Base-by-base conservation (phyloP, 108 stramenopile species). In the Stephanodiscus minutulus region DNA sequence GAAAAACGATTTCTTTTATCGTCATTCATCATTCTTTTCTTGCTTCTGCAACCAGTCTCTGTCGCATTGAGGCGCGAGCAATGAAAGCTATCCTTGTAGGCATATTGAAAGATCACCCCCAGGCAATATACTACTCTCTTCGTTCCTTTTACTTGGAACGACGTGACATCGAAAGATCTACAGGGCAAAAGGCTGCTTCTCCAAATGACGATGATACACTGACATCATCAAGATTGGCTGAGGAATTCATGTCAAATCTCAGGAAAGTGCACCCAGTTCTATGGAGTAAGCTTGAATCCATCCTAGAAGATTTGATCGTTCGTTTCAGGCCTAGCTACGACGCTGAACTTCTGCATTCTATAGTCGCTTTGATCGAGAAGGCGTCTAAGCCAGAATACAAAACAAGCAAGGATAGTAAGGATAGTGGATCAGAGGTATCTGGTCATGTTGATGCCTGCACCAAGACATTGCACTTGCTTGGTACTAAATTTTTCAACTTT, bases 241-340 rank as follows among this genome's bases (percentile, higher is more conserved):
- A 95, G 61, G 91, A 92, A 49, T 72, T 97, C 52, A 92, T 97
- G 95, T 88, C 90, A 2, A 82, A 72, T 33, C 77, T 97, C 5
- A 73, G 97, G 29, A 86, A 91, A 44, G 74, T 85, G 0, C 97
- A 97, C 68, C 88, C 94, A 31, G 86, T 87, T 7, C 79, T 97
- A 36, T 96, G 94, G 85, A 87, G 80, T 68, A 82, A 84, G n/a
- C 82, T 97, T 58, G 97, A 98, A 74, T 76, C 87, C 9, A 94
- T 98, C 41, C 75, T 98, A 47, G 96, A 98, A 64, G 94, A 98
- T 66, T 66, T 96, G 52, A 96, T 96, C 64, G 86, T 94, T 6
- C 91, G 91, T 53, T 96, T 96, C 59, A 85, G 95, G 27, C 93
- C 94, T 24, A 92, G 88, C 28, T 91, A 89, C 54, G 96, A 96